Evolutionary conservation across 208 protist genomes (phyloP).

Genomic region (Trypanosoma cruzi): DNA sequence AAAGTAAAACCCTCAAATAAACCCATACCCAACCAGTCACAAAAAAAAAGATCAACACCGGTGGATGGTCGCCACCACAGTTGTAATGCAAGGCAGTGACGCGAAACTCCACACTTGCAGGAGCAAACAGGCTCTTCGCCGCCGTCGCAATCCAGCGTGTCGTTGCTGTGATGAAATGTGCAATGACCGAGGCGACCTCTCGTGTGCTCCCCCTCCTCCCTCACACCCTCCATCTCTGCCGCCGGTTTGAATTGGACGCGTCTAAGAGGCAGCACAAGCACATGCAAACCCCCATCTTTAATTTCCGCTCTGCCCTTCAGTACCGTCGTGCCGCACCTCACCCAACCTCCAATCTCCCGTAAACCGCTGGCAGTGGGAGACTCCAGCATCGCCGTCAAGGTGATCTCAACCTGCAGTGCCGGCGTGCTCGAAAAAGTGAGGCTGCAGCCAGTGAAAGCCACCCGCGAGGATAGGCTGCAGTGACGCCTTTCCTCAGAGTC

Average conservation of each 20-base stretch:
- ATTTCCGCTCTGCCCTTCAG: conserved; percentile 17
- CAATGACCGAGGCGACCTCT: conserved; percentile 15
- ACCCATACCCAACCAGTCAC: conserved; percentile 14
- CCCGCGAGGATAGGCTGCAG: conserved; percentile 43
- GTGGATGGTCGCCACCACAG: conserved; percentile 14
- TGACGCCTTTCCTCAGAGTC: conserved; percentile 28
- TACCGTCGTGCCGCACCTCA: conserved; percentile 18
- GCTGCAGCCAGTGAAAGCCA: conserved; percentile 36
- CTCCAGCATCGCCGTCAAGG: conserved; percentile 15
- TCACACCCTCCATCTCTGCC: not conserved
- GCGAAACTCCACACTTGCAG: conserved; percentile 3
- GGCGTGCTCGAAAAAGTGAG: conserved; percentile 12
- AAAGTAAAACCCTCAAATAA: conserved; percentile 8
- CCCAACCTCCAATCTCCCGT: conserved; percentile 13
- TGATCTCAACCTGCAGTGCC: conserved; percentile 10
- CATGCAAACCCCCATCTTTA: conserved; percentile 10
- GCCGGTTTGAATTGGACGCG: conserved; percentile 15
- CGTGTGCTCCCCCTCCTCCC: not conserved
- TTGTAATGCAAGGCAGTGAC: conserved; percentile 1
- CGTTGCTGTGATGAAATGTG: conserved; percentile 13
- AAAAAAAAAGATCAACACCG: conserved; percentile 8
- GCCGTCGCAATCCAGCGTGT: conserved; percentile 8
- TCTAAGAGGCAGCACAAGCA: conserved; percentile 20
- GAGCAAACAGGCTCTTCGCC: not conserved
- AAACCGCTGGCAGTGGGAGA: conserved; percentile 11